Base-by-base conservation (phyloP, 352 stramenopile genomes). In the Phytophthora tubulina region DNA sequence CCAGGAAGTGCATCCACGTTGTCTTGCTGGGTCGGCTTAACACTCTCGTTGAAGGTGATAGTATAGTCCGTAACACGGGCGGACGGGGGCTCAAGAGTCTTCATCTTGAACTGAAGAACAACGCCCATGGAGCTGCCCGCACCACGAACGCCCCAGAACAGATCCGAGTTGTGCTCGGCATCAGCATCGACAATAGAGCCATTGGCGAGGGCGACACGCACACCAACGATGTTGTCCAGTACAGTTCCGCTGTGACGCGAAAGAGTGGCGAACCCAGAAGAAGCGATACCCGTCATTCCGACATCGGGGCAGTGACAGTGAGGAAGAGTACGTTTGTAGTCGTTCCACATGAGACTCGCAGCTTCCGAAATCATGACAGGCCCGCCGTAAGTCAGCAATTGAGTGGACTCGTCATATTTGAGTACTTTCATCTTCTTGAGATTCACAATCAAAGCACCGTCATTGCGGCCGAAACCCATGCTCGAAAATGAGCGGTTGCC, bases 371-470 rank as follows among this genome's bases (percentile, higher is more conserved):
- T 46, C 39, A 46, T 27, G 14, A 46, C 39, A 15, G 39, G 39
- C 4, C 42, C 69, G 35, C 69, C 69, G 21, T 27, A 27, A 27
- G 21, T 27, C 2, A 27, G 21, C 21, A 27, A 27, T 27, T 27
- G 21, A 27, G 21, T 27, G 21, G 21, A 53, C 45, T 46, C 51
- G 32, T 76, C 69, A 36, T 59, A 76, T 38, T 76, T 33, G 11
- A 72, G 36, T n/a, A 69, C 51, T 57, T 68, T 72, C 31, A 76
- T 13, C 38, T 57, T 10, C 63, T 72, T 76, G 6, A 76, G 32
- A 45, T 72, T 76, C 17, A 76, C 69, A 42, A 76, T 46, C 9
- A 76, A 57, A 60, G 69, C 69, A 54, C 69, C 69, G 41, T 74
- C 69, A 27, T 76, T 53, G 13, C 69, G 69, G 15, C 69, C 63